Evolutionary conservation across 768 basidiomycete species (phyloP).

Genomic region (Pleurotus sapidus): DNA sequence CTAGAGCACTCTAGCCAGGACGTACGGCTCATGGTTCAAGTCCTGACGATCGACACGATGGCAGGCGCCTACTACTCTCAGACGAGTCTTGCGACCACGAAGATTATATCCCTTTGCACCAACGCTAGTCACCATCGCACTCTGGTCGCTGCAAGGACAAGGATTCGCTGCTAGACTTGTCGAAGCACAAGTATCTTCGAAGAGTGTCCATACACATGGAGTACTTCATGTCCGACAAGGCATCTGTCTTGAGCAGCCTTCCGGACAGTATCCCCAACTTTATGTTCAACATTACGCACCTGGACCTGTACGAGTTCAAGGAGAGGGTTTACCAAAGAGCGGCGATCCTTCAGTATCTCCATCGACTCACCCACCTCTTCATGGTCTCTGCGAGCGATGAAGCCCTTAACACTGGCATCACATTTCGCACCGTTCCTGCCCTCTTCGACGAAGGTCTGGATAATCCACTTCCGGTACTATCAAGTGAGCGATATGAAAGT

Average conservation of each 20-base stretch:
- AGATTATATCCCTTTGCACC: not conserved
- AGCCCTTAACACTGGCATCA: not conserved
- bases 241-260: not conserved
- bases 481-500: not conserved
- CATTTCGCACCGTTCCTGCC: not conserved
- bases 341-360: not conserved
- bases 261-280: constrained; percentile 1
- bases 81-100: not conserved
- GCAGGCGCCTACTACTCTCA: not conserved
- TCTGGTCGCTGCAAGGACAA: constrained; percentile 2
- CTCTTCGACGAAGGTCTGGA: not conserved
- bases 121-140: not conserved
- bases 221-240: not conserved
- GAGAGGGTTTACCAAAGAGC: not conserved
- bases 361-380: constrained; percentile 1
- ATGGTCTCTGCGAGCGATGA: constrained; percentile 1
- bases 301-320: constrained; percentile 1
- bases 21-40: not conserved
- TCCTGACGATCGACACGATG: constrained; percentile 1
- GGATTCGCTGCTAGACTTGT: not conserved
- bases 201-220: constrained; percentile 1
- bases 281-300: constrained; percentile 4
- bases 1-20: not conserved
- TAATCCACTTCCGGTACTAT: constrained; percentile 1
- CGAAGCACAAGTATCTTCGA: not conserved